phyloP scores from a whole-genome alignment of 2,329 filamentous ascomycete species.

The Chaetomium olivaceum region DNA sequence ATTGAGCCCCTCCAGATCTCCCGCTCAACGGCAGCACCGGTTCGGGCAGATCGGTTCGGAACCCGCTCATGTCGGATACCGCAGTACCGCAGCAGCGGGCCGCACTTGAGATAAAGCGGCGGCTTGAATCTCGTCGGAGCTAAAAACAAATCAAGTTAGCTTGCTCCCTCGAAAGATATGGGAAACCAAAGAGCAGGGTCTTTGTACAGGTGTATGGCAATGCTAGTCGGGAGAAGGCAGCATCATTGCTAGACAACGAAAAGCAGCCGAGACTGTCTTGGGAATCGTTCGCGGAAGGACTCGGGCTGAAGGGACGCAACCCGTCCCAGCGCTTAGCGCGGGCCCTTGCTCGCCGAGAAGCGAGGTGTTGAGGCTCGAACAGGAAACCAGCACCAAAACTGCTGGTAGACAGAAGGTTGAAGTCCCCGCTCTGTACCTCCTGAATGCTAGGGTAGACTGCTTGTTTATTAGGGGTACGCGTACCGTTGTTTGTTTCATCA shows the following conservation, averaged over 20 bases:
- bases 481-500: conserved; percentile 62
- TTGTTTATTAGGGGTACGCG: conserved; percentile 33
- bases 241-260: conserved; percentile 27
- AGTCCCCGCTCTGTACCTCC: conserved; percentile 26
- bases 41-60: conserved; percentile 41
- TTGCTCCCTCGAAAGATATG: background rate
- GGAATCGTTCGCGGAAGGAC: conserved; percentile 25
- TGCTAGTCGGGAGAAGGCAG: conserved; percentile 18
- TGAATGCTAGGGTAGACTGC: conserved; percentile 23
- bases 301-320: conserved; percentile 28
- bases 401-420: conserved; percentile 17
- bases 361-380: conserved; percentile 24
- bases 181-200: conserved; percentile 15
- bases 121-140: conserved; percentile 77
- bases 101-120: conserved; percentile 81
- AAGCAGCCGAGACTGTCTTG: conserved; percentile 28
- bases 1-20: conserved; percentile 92
- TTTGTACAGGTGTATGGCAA: conserved; percentile 28
- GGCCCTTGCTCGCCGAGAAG: conserved; percentile 19
- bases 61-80: conserved; percentile 70
- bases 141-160: conserved; percentile 20
- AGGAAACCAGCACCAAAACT: conserved; percentile 14
- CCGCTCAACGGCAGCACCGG: conserved; percentile 50
- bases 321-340: conserved; percentile 27
- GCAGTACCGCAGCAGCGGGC: conserved; percentile 85